Percentiles rank a stretch among this genome's conserved stretches.
phyloP scores from a whole-genome alignment of 2,329 filamentous ascomycete genomes.

The Grosmannia clavigera region DNA sequence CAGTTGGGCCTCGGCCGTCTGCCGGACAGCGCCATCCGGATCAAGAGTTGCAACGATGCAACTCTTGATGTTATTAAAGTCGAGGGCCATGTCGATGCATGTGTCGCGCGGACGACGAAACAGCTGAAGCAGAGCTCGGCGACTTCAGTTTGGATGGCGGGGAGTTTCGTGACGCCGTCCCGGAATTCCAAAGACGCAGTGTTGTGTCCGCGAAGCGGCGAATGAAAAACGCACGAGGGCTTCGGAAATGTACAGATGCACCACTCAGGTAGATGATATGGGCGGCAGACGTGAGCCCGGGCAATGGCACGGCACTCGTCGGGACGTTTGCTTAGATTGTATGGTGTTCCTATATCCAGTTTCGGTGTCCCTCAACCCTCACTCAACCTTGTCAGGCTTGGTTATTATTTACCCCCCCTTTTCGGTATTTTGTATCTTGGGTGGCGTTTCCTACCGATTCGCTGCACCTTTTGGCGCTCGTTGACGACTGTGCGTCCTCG shows the following conservation, averaged over 20 bases:
- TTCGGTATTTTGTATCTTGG: not conserved
- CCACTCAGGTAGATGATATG: no score
- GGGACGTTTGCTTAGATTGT: no score
- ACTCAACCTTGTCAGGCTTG: not conserved
- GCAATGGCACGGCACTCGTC: no score
- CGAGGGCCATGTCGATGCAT: conserved; percentile 31
- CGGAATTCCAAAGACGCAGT: not conserved
- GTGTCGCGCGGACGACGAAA: conserved; percentile 24
- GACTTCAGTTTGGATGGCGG: not conserved
- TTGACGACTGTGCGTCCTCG: no score
- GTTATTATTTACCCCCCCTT: not conserved
- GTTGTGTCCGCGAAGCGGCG: not conserved
- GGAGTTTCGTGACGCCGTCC: not conserved
- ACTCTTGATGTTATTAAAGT: conserved; percentile 11
- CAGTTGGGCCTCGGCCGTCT: conserved; percentile 67
- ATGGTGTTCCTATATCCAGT: no score
- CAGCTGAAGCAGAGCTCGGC: not conserved
- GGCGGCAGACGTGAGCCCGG: no score
- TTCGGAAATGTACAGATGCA: not conserved
- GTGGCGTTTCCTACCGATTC: not conserved
- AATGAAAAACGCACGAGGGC: not conserved
- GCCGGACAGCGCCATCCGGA: conserved; percentile 34
- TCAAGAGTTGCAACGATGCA: conserved; percentile 13
- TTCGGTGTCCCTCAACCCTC: no score
- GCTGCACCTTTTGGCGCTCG: no score